Evolutionary conservation across 495 filamentous ascomycete species (phyloP), one percentile per base, ranked within the genome.

Genomic region (Xylaria flabelliformis): DNA sequence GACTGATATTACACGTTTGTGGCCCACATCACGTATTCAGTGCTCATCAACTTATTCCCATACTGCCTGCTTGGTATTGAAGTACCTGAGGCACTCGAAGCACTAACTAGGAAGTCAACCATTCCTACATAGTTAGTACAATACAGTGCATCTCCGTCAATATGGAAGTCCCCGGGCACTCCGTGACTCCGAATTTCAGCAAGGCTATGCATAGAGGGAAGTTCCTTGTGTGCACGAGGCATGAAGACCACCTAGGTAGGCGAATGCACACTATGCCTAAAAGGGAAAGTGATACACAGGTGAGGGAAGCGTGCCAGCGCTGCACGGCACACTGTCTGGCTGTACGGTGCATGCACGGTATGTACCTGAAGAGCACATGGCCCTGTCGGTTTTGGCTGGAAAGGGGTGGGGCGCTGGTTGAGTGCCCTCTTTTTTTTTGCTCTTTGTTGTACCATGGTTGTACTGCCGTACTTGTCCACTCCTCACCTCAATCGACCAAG

Each of bases 331-430:
- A 44, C 34, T 55, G 58, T 63, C 12, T 62, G 64, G 46, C 26
- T 46, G 19, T 64, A 42, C 61, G 29, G 55, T 53, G 48, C 36
- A 67, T 55, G 56, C 42, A 69, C 32, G 41, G 36, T 24, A 36
- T 26, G 68, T 71, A 64, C 69, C 69, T 71, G 69, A 48, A 55
- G 46, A 71, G 48, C 69, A 71, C 69, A 71, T 71, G 69, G 69
- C 58, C 59, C 61, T 46, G 68, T 70, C 55, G 68, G 68, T n/a
- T 71, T 64, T 71, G 59, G 46, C 32, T 51, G 55, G 58, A 64
- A 70, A 41, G 58, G 68, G 39, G 61, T 64, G 61, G 61, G 61
- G 61, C 17, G 61, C 12, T 17, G 36, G 36, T 24, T 6, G 53
- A 36, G 61, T 17, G 4, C 39, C 12, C 32, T 24, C 21, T 44